Conservation (phyloP, 2,329 filamentous ascomycete genomes). For the Penicillium sp. region DNA sequence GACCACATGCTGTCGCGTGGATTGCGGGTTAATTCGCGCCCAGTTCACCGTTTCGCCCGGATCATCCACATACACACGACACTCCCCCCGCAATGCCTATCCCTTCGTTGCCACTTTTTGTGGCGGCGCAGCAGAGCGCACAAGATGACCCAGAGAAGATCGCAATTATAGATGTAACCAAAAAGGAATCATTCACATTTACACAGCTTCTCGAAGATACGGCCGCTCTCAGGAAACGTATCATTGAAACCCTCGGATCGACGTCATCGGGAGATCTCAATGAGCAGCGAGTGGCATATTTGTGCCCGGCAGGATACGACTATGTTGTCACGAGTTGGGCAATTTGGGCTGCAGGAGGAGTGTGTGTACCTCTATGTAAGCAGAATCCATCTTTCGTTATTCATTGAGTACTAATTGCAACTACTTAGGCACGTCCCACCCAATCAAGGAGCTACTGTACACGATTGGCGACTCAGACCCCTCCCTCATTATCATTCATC, state of each 20-base stretch:
- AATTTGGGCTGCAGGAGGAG: constrained; percentile 49
- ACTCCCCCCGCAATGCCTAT: constrained; percentile 31
- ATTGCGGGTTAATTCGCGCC: not conserved
- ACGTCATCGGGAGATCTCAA: constrained; percentile 35
- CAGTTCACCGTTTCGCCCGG: not conserved
- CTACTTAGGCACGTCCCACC: constrained; percentile 45
- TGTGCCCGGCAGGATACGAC: constrained; percentile 48
- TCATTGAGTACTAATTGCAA: constrained; percentile 9
- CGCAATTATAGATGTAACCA: constrained; percentile 46
- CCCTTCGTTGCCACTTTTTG: constrained; percentile 46
- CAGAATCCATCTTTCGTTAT: not conserved
- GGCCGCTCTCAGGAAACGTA: constrained; percentile 39
- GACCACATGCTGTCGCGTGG: not conserved
- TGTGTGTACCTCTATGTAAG: constrained; percentile 50
- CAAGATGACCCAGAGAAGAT: constrained; percentile 39
- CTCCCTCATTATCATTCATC: constrained; percentile 47
- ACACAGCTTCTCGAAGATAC: constrained; percentile 46
- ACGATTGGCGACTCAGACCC: constrained; percentile 49
- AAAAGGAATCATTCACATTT: constrained; percentile 46
- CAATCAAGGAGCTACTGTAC: constrained; percentile 47
- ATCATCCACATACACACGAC: not conserved
- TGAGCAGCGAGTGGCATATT: constrained; percentile 45
- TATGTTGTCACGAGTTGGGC: constrained; percentile 50
- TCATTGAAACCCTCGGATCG: constrained; percentile 39
- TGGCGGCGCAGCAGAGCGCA: constrained; percentile 42